These are phyloP conservation scores for Actinidia polygama DNA, from an alignment of 179 eudicot species.

Conservation along the genomic window DNA sequence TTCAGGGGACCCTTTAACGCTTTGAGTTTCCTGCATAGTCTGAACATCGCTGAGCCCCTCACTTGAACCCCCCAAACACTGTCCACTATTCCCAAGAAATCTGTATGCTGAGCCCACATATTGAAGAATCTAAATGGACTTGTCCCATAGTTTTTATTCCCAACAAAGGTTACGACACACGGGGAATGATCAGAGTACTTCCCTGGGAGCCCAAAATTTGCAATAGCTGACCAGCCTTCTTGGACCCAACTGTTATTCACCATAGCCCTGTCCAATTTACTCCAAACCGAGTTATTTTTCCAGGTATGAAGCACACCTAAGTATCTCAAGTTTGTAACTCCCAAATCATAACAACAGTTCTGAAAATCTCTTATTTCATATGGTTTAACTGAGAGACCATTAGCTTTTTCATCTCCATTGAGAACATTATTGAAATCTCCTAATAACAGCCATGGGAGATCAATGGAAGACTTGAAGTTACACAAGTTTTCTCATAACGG, in stretches of 20 bases:
- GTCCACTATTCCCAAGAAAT: background rate
- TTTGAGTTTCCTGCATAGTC: background rate
- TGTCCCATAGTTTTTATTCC: accelerated
- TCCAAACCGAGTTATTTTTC: background rate
- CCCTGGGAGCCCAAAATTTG: background rate
- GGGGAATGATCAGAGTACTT: background rate
- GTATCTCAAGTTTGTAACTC: too few species aligned
- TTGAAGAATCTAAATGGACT: background rate
- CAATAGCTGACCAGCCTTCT: background rate
- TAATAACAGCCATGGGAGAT: too few species aligned
- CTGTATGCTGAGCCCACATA: background rate
- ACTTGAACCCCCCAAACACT: too few species aligned
- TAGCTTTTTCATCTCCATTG: too few species aligned
- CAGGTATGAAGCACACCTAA: background rate
- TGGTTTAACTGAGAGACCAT: too few species aligned
- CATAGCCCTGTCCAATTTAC: background rate
- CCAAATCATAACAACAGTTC: too few species aligned
- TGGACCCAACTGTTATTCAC: background rate
- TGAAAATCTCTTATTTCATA: too few species aligned
- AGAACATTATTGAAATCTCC: too few species aligned
- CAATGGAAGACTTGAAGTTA: too few species aligned
- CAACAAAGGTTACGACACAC: background rate
- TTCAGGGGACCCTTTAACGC: background rate
- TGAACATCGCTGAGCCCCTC: background rate
- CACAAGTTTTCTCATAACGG: too few species aligned